These are phyloP conservation scores for Pythium utonaiense DNA, from an alignment of 352 stramenopile species.

Conservation along the genomic window DNA sequence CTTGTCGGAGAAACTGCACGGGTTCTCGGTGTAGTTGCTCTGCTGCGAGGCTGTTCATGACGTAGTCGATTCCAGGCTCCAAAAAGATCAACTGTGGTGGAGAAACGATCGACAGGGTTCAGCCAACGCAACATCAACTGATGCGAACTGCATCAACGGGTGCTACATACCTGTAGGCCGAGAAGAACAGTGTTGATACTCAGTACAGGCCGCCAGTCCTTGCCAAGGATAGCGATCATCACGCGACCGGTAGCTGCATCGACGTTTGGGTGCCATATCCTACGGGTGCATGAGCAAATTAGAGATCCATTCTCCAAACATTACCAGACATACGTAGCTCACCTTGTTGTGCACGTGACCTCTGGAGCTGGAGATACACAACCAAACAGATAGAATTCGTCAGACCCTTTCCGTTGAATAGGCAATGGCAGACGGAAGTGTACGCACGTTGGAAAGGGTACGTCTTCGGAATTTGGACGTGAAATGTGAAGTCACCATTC, in stretches of 20 bases:
- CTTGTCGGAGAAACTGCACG: slow-evolving; percentile 41
- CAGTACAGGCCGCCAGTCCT: slow-evolving; percentile 81
- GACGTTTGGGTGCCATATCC: slow-evolving; percentile 85
- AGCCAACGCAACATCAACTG: neutral
- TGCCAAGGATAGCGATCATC: slow-evolving; percentile 84
- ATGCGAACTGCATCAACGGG: neutral
- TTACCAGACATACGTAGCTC: neutral
- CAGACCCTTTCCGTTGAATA: neutral
- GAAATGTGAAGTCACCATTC: slow-evolving; percentile 85
- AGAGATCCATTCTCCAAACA: neutral
- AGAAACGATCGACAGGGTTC: neutral
- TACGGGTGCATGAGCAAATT: slow-evolving; percentile 13
- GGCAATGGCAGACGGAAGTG: neutral
- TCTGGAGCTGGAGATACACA: slow-evolving; percentile 41
- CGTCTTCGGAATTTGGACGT: slow-evolving; percentile 83
- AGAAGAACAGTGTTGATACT: slow-evolving; percentile 86
- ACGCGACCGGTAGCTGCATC: slow-evolving; percentile 69
- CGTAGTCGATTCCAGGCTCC: slow-evolving; percentile 65
- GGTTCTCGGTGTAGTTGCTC: slow-evolving; percentile 54
- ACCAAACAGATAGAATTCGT: neutral
- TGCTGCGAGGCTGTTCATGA: slow-evolving; percentile 51
- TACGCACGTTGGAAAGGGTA: slow-evolving; percentile 81
- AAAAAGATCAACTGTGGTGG: slow-evolving; percentile 68
- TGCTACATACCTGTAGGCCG: slow-evolving; percentile 67
- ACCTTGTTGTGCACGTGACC: slow-evolving; percentile 73